These are phyloP conservation scores for Lipomyces starkeyi DNA, from an alignment of 805 yeast species.

Conservation along the genomic window DNA sequence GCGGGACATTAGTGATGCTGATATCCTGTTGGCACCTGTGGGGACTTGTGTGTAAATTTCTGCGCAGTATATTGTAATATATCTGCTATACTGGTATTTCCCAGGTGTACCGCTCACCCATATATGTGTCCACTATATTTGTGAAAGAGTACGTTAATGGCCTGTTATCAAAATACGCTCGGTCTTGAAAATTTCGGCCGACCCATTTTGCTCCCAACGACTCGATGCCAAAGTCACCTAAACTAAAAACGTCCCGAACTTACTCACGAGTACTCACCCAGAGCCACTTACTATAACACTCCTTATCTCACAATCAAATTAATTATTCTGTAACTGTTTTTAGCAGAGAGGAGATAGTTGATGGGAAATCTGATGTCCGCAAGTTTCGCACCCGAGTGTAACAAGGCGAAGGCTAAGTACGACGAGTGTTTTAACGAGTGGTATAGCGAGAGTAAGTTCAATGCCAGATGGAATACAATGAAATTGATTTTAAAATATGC, in stretches of 20 bases:
- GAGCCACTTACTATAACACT: background rate
- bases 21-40: background rate
- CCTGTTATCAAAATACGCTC: background rate
- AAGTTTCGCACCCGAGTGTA: conserved; percentile 97
- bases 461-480: background rate
- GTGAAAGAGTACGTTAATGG: background rate
- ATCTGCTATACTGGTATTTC: background rate
- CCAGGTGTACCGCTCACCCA: background rate
- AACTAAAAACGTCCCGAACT: too few relatives aligned
- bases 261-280: too few relatives aligned
- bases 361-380: conserved; percentile 60
- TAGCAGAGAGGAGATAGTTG: background rate
- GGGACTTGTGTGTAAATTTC: background rate
- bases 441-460: conserved; percentile 78
- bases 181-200: background rate
- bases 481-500: background rate
- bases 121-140: background rate
- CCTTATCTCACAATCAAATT: background rate
- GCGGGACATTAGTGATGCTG: conserved; percentile 1
- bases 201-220: background rate
- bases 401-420: conserved; percentile 79
- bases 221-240: background rate
- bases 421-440: conserved; percentile 93
- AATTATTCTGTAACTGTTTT: background rate
- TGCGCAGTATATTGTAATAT: background rate